A percentile compares a stretch with the other conserved stretches of the same genome.
Conservation (phyloP, 2,329 filamentous ascomycete species). For the Claviceps quebecensis region DNA sequence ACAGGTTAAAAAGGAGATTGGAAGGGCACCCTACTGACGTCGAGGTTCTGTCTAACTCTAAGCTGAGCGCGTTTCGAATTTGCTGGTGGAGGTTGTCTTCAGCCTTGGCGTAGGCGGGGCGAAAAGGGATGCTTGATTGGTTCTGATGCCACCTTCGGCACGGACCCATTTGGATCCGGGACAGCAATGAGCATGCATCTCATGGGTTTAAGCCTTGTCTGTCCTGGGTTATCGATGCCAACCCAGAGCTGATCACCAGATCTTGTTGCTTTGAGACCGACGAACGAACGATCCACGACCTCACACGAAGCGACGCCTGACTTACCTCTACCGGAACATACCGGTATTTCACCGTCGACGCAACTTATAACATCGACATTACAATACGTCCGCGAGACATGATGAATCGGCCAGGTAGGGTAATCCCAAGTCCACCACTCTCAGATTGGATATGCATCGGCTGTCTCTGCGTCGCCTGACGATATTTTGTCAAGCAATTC, state of each 20-base stretch:
- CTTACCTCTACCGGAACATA: not conserved
- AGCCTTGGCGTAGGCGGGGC: slow-evolving; percentile 10
- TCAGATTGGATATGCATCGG: slow-evolving; percentile 6
- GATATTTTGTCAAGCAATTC: not conserved
- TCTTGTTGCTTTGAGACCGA: not conserved
- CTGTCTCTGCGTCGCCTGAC: not conserved
- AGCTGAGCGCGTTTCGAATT: not conserved
- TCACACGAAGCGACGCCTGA: not conserved
- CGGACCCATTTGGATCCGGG: slow-evolving; percentile 27
- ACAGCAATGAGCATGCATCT: slow-evolving; percentile 9
- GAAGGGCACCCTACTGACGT: not conserved
- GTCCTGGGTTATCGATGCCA: slow-evolving; percentile 8
- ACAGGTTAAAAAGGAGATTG: not conserved
- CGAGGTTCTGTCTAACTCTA: not conserved
- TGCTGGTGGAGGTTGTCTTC: slow-evolving; percentile 1
- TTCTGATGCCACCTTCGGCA: slow-evolving; percentile 15
- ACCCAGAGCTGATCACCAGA: not conserved
- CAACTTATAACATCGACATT: not conserved
- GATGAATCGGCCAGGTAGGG: slow-evolving; percentile 50
- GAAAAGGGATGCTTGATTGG: slow-evolving; percentile 14
- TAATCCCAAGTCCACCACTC: slow-evolving; percentile 12
- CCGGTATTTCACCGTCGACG: not conserved
- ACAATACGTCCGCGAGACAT: slow-evolving; percentile 15
- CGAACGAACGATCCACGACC: not conserved
- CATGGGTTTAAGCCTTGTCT: slow-evolving; percentile 13